phyloP scores from a whole-genome alignment of 2,329 filamentous ascomycete species.

The Nannizziopsis barbatae region DNA sequence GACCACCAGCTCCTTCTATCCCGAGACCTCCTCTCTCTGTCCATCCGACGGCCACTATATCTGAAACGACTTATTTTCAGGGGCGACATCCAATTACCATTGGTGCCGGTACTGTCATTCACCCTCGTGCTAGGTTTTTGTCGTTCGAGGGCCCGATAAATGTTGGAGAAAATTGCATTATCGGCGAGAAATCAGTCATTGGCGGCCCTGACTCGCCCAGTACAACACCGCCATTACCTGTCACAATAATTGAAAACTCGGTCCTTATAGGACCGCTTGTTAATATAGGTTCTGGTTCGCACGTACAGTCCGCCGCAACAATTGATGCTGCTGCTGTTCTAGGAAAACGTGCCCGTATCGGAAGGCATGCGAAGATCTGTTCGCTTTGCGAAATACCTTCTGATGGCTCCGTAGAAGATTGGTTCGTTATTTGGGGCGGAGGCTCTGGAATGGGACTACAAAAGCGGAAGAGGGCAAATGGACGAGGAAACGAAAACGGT shows the following conservation, averaged over 20 bases:
- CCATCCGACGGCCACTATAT: constrained; percentile 30
- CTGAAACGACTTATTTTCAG: constrained; percentile 31
- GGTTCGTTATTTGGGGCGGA: constrained; percentile 58
- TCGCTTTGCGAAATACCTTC: constrained; percentile 50
- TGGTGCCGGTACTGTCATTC: constrained; percentile 66
- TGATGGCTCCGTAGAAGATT: constrained; percentile 51
- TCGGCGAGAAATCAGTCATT: constrained; percentile 53
- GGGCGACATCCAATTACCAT: constrained; percentile 72
- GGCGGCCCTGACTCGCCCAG: constrained; percentile 33
- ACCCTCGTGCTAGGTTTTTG: constrained; percentile 71
- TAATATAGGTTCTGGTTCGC: constrained; percentile 29
- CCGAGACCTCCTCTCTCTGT: constrained; percentile 27
- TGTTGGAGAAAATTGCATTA: constrained; percentile 68
- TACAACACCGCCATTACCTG: constrained; percentile 9
- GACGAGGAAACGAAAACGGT: constrained; percentile 21
- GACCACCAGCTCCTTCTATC: constrained; percentile 18
- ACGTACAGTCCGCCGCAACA: constrained; percentile 28
- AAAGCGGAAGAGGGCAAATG: constrained; percentile 25
- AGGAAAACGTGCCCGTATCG: constrained; percentile 24
- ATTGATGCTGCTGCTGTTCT: constrained; percentile 39
- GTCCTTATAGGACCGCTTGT: constrained; percentile 32
- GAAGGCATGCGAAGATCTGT: constrained; percentile 58
- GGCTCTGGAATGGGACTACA: constrained; percentile 35
- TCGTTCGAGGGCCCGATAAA: constrained; percentile 67
- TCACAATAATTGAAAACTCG: constrained; percentile 29